These are phyloP conservation scores for Priceomyces medius DNA, from an alignment of 805 yeast genomes.

Conservation along the genomic window DNA sequence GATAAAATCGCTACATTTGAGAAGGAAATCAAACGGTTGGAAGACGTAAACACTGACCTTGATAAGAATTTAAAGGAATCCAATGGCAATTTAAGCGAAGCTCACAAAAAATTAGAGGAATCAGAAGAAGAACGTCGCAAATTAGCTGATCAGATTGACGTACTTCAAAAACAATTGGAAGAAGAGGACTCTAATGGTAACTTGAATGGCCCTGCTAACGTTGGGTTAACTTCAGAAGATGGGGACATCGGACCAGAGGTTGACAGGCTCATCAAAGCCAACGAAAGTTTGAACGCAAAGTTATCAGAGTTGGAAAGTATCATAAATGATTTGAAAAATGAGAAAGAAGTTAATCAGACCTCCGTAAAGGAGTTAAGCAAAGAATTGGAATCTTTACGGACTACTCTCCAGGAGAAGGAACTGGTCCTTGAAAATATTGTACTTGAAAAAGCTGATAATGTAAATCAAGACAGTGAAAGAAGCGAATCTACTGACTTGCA, in stretches of 20 bases:
- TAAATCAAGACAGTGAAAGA: no score
- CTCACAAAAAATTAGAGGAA: not conserved
- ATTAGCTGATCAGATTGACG: not conserved
- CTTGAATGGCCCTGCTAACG: no score
- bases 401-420: no score
- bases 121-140: slow-evolving; percentile 6
- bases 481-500: not conserved
- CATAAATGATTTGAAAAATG: not conserved
- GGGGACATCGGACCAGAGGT: not conserved
- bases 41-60: slow-evolving; percentile 1
- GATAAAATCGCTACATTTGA: slow-evolving; percentile 4
- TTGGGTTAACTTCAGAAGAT: no score
- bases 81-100: not conserved
- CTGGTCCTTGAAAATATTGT: not conserved
- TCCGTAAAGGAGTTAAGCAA: not conserved
- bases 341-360: not conserved
- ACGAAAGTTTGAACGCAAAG: not conserved
- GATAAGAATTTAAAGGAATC: slow-evolving; percentile 5
- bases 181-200: no score
- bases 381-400: not conserved
- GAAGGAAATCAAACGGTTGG: slow-evolving; percentile 1
- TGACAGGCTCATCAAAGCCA: not conserved
- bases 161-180: no score
- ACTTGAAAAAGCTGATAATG: not conserved
- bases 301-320: not conserved